Evolutionary conservation across 169 alveolate species (phyloP), one percentile per base, ranked within the genome.

Genomic region (Plasmodium vivax): DNA sequence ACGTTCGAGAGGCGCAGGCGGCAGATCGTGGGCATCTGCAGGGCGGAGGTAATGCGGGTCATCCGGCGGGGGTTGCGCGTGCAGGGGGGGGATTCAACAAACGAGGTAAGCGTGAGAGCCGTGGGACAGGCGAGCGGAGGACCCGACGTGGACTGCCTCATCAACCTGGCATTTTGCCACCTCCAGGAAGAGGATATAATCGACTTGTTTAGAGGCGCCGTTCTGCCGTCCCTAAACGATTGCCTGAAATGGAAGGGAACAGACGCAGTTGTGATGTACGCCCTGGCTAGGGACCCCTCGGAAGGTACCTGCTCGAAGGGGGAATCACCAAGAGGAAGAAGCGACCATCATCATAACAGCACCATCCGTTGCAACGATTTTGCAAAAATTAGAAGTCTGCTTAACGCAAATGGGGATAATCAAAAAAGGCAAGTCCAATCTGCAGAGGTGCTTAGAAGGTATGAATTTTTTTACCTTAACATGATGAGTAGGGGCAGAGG

Each of bases 401-500:
- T 85, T 85, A 12, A 5, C 12, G 9, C 1, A 5, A 19, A 6
- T 36, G 81, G 68, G 19, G 41, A 7, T 41, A 68, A 19, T 27
- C 32, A 34, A 32, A 56, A 68, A 27, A 30, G 34, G 32, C 2
- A 14, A 12, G n/a, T 36, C n/a, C 45, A 47, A 10, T 47, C 23
- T 43, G n/a, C 27, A 73, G 45, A 77, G 34, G 16, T 71, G 58
- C 45, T 77, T 23, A 54, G 71, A 8, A 87, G 45, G 27, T 87
- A 75, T 41, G 87, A 87, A 87, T 87, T 77, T 38, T 87, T 56
- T 43, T 87, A 87, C 68, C 41, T 87, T 30, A 47, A 87, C 51
- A 87, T 87, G 82, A 74, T 87, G 14, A 45, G 41, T 16, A 84
- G 36, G 43, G 77, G 23, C n/a, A 27, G 34, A 45, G 7, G 41